These are phyloP conservation scores for Ophiostoma australiae DNA, from an alignment of 2,329 filamentous ascomycete genomes.

Conservation along the genomic window DNA sequence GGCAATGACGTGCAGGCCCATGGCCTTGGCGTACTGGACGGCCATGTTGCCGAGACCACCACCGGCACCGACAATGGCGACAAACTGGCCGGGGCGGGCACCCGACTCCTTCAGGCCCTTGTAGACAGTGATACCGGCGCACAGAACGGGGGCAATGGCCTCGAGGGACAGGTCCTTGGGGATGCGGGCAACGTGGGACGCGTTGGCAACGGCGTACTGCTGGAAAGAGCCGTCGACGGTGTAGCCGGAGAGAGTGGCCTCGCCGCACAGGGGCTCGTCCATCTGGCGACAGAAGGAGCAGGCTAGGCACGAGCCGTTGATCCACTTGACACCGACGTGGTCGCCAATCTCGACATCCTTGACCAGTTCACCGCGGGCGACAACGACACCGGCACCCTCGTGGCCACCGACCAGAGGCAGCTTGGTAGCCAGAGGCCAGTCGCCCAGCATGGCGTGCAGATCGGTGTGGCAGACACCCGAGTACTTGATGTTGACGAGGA, in stretches of 20 bases:
- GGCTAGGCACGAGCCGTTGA: conserved; percentile 78
- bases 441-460: conserved; percentile 31
- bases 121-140: conserved; percentile 46
- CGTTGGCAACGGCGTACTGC: conserved; percentile 85
- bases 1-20: conserved; percentile 41
- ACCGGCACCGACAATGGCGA: conserved; percentile 43
- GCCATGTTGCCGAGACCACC: conserved; percentile 49
- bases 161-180: conserved; percentile 73
- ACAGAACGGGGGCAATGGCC: conserved; percentile 53
- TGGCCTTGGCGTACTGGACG: conserved; percentile 44
- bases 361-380: conserved; percentile 71
- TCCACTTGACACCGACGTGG: conserved; percentile 85
- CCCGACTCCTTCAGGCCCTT: conserved; percentile 38
- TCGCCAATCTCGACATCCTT: conserved; percentile 76
- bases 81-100: conserved; percentile 36
- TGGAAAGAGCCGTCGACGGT: conserved; percentile 92
- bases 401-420: conserved; percentile 50
- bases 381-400: conserved; percentile 77
- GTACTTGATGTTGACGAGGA: conserved; percentile 35
- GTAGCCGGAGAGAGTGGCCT: conserved; percentile 77
- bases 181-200: conserved; percentile 75
- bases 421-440: conserved; percentile 31
- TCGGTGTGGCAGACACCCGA: conserved; percentile 35
- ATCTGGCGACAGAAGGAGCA: conserved; percentile 78
- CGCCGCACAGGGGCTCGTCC: conserved; percentile 77